Evolutionary conservation across 331 rosid genomes (phyloP).

Genomic region (Ulmus americana): DNA sequence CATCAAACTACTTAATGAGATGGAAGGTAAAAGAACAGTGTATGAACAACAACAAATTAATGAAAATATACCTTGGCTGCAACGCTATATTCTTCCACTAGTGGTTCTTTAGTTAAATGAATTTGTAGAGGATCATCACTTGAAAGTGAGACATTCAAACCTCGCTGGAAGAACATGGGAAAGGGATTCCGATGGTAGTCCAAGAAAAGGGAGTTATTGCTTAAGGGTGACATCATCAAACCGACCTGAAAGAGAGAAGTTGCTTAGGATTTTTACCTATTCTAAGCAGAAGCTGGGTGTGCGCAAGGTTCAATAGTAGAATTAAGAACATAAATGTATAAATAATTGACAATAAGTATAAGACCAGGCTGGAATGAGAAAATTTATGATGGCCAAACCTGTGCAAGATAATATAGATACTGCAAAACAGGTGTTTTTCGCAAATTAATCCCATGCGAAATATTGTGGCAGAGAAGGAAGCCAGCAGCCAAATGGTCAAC

Average conservation of each 20-base stretch:
- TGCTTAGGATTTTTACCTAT: conserved; percentile 7
- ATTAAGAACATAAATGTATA: not conserved
- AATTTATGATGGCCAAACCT: conserved; percentile 35
- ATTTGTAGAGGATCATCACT: conserved; percentile 77
- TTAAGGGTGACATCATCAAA: conserved; percentile 61
- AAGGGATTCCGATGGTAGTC: conserved; percentile 70
- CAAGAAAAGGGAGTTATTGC: conserved; percentile 74
- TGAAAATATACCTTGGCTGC: conserved; percentile 56
- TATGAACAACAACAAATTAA: not conserved
- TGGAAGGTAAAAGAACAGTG: not conserved
- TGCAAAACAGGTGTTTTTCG: conserved; percentile 76
- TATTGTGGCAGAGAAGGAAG: conserved; percentile 67
- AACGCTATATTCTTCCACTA: conserved; percentile 70
- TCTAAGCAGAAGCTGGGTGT: not conserved
- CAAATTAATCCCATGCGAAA: conserved; percentile 67
- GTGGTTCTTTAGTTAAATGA: conserved; percentile 68
- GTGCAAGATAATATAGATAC: conserved; percentile 67
- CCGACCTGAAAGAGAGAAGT: conserved; percentile 41
- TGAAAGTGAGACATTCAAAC: conserved; percentile 67
- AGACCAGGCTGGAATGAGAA: not conserved
- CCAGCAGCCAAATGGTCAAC: conserved; percentile 74
- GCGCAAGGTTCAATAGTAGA: conserved; percentile 8
- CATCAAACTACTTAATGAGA: conserved; percentile 21
- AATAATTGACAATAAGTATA: not conserved
- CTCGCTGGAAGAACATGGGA: conserved; percentile 70